Evolutionary conservation across 129 eudicot genomes (phyloP), one percentile per base, ranked within the genome.

Genomic region (Dittrichia graveolens): DNA sequence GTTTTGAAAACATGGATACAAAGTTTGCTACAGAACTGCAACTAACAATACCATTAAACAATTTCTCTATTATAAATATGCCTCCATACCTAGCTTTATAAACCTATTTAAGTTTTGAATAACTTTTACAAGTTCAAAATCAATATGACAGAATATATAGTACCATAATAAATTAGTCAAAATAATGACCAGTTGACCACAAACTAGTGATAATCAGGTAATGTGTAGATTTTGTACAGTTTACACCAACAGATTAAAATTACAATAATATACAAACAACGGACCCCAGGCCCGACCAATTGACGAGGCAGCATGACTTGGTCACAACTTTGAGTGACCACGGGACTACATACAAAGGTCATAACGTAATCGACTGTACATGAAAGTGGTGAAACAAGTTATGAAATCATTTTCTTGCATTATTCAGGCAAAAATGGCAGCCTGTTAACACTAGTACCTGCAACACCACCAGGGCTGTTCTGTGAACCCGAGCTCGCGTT

Each of bases 341-440:
- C 12, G 35, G 10, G 56, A 40, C 65, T 19, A 11, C 53, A 70
- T 41, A 54, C 50, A 59, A 24, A 57, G 66, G 81, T 77, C 80
- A 81, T 72, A 52, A 68, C 78, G 71, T 56, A 72, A 84, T 82
- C 75, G 77, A 78, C 81, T 90, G 87, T 87, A 87, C 93, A 90
- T 64, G 64, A n/a, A 45, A 12, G 18, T 39, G 54, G 77, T 80
- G n/a, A 74, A 69, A 55, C 58, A 53, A 59, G 74, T 76, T 50
- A 78, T 71, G 42, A 24, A 42, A 35, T 74, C 38, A 16, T 58
- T 24, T 38, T 39, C 12, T 14, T n/a, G n/a, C 69, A 12, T 66
- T 83, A 90, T 71, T 90, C 93, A 15, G 98, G 98, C 70, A 90
- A 78, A 63, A 90, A 68, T 24, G 95, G 98, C 65, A 94, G 84